Percentiles rank a stretch among this genome's conserved stretches.
phyloP scores from a whole-genome alignment of 129 eudicot species.

The Flaveria ramosissima region DNA sequence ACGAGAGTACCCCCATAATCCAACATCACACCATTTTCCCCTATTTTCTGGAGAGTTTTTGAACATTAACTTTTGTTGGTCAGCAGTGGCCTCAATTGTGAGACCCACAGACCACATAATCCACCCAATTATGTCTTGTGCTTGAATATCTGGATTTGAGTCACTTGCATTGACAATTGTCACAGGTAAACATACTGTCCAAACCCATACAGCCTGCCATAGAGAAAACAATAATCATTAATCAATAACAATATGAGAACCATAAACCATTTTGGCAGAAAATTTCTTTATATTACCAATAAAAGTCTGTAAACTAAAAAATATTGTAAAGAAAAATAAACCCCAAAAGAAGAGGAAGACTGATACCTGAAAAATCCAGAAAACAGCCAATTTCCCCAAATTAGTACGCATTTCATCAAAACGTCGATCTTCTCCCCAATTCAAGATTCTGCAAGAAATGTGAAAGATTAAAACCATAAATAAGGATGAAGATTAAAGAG shows the following conservation, averaged over 20 bases:
- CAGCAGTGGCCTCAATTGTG: constrained; percentile 78
- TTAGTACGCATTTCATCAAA: constrained; percentile 90
- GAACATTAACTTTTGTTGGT: constrained; percentile 80
- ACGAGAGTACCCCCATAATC: constrained; percentile 90
- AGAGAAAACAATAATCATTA: constrained; percentile 12
- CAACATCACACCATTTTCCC: constrained; percentile 92
- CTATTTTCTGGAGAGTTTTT: constrained; percentile 75
- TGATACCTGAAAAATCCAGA: constrained; percentile 92
- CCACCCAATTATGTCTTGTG: constrained; percentile 84
- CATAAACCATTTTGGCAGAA: neutral
- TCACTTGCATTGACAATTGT: constrained; percentile 89
- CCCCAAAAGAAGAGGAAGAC: neutral
- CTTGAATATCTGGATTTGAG: constrained; percentile 65
- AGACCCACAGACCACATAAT: constrained; percentile 83
- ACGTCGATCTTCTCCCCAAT: constrained; percentile 98
- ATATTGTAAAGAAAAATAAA: constrained; percentile 6
- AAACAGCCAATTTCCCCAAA: constrained; percentile 76
- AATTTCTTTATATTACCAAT: neutral
- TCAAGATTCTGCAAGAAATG: constrained; percentile 61
- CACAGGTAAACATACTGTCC: constrained; percentile 97
- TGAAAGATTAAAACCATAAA: constrained; percentile 1
- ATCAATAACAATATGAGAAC: neutral
- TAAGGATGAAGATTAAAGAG: neutral
- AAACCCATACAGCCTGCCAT: constrained; percentile 96
- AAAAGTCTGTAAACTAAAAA: constrained; percentile 7